A percentile compares a stretch with the other conserved stretches of the same genome.
Evolutionary conservation across 805 yeast genomes (phyloP).

Genomic region (Starmerella scarabaei): DNA sequence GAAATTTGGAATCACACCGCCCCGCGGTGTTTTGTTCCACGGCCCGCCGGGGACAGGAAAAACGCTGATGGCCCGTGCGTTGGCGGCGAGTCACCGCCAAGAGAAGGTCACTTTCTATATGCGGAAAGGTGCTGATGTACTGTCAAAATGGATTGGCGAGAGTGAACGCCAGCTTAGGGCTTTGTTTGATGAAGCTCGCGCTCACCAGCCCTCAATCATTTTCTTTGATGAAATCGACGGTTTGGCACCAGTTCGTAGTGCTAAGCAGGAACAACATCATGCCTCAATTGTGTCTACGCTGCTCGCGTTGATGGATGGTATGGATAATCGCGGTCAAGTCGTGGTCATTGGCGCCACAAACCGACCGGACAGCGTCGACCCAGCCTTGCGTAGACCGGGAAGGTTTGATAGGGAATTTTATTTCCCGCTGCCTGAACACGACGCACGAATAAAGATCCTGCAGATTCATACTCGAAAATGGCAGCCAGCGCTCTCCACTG

Average conservation of each 20-base stretch:
- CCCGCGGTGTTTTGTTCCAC: constrained; percentile 92
- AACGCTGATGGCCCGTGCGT: constrained; percentile 92
- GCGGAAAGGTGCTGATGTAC: constrained; percentile 96
- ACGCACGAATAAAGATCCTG: constrained; percentile 66
- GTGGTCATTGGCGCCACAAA: constrained; percentile 97
- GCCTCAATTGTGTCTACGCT: constrained; percentile 93
- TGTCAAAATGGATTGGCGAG: constrained; percentile 98
- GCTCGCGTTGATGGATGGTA: constrained; percentile 95
- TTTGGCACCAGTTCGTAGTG: constrained; percentile 91
- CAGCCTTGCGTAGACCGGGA: constrained; percentile 93
- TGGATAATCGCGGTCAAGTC: constrained; percentile 97
- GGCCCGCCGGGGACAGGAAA: constrained; percentile 99
- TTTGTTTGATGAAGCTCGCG: constrained; percentile 88
- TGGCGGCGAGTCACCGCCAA: constrained; percentile 80
- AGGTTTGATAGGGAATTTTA: constrained; percentile 94
- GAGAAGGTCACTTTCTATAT: constrained; percentile 88
- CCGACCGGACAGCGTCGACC: constrained; percentile 96
- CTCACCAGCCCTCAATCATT: constrained; percentile 89
- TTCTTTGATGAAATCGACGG: constrained; percentile 98
- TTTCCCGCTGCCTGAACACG: constrained; percentile 79
- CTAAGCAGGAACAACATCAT: constrained; percentile 96
- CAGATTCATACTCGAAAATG: constrained; percentile 80
- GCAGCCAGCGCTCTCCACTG: constrained; percentile 55
- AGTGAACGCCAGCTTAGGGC: constrained; percentile 89
- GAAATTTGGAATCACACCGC: constrained; percentile 83